These are phyloP conservation scores for Fusarium graminum DNA, from an alignment of 2,329 filamentous ascomycete species.

Conservation along the genomic window DNA sequence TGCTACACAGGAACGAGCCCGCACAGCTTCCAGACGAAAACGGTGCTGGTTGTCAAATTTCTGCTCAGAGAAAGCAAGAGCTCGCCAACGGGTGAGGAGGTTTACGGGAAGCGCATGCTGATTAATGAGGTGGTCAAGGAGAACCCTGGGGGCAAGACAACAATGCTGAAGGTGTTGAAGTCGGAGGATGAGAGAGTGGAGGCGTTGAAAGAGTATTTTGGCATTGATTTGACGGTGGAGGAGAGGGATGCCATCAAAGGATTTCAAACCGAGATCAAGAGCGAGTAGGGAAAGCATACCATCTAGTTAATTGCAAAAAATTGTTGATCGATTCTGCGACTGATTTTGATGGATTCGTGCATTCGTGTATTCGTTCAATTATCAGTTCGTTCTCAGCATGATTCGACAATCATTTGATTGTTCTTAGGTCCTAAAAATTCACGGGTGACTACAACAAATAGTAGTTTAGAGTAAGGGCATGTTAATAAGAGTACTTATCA, in stretches of 20 bases:
- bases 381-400: too few relatives aligned
- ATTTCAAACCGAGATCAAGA: constrained; percentile 60
- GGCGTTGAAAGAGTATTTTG: constrained; percentile 65
- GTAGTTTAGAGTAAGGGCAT: too few relatives aligned
- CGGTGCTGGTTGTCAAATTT: constrained; percentile 67
- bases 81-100: constrained; percentile 58
- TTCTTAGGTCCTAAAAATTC: too few relatives aligned
- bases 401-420: too few relatives aligned
- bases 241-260: constrained; percentile 66
- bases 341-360: too few relatives aligned
- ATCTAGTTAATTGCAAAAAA: constrained; percentile 4
- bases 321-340: too few relatives aligned
- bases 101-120: constrained; percentile 68
- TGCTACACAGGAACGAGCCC: constrained; percentile 64
- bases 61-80: constrained; percentile 59
- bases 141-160: constrained; percentile 64
- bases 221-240: constrained; percentile 62
- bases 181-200: constrained; percentile 67
- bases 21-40: constrained; percentile 66
- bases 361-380: too few relatives aligned
- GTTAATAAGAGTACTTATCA: too few relatives aligned
- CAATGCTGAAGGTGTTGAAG: constrained; percentile 60
- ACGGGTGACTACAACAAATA: too few relatives aligned
- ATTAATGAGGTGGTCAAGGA: constrained; percentile 65
- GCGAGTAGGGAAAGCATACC: constrained; percentile 9